Evolutionary conservation across 805 yeast genomes (phyloP), one percentile per base, ranked within the genome.

Genomic region (Isabelozyma heimii): DNA sequence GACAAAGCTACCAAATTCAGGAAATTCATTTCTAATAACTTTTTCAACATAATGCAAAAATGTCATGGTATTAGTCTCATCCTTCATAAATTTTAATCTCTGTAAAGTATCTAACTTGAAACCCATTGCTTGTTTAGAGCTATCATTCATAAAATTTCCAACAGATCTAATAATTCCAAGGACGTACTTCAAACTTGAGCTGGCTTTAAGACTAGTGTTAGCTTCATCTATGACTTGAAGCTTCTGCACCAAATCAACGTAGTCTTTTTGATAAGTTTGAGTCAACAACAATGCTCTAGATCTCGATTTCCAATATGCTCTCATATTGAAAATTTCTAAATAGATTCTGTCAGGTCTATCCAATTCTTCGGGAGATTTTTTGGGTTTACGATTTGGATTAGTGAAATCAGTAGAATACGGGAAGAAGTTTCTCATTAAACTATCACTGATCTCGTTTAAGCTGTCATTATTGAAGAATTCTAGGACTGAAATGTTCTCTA

Each of bases 81-180:
- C 97, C 63, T 94, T 94, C 69, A 95, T 85, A 56, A 95, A 91
- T 30, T 87, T 89, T 50, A 94, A 76, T 56, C 98, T 75, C 60
- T 91, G 97, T 46, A 94, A 75, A n/a, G 97, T 89, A 42, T 89
- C 85, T 51, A 94, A 73, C 59, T 87, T 87, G 76, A 95, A 95
- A 3, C 99, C 99, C 55, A 81, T 79, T 1, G 97, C 98, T 64
- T 91, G 96, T 58, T 91, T 91, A 2, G 89, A 76, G n/a, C 83
- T 74, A 59, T 91, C 97, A 64, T 95, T 94, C 99, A 94, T 94
- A 65, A 85, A 92, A 65, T 94, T 94, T 50, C 99, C 99, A 45
- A 94, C 94, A 4, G 91, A 85, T 53, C 91, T 73, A 52, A 94
- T 92, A 43, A 94, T 82, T 48, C 89, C 91, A 60, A 95, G 79